Percentiles rank a stretch among this genome's conserved stretches.
These are phyloP conservation scores for Otatea glauca DNA, from an alignment of 176 grass and related monocot species.

Conservation along the genomic window DNA sequence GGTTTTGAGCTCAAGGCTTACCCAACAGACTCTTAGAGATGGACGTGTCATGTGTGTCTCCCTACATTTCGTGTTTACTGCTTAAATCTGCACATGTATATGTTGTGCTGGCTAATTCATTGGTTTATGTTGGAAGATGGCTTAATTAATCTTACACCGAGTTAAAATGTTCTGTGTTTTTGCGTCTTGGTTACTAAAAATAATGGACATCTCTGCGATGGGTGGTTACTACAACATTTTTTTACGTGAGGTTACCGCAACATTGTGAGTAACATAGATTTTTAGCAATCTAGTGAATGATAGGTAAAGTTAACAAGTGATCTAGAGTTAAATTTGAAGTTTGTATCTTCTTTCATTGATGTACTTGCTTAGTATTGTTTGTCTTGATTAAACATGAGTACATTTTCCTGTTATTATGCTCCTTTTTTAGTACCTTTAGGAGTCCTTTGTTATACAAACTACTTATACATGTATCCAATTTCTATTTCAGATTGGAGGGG, in stretches of 20 bases:
- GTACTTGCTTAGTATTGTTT: background rate
- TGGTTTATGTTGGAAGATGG: background rate
- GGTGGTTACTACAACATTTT: background rate
- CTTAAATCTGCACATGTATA: constrained; percentile 13
- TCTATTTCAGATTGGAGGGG: constrained; percentile 54
- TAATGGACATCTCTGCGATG: background rate
- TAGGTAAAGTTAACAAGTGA: background rate
- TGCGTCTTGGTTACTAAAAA: background rate
- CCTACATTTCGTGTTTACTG: background rate
- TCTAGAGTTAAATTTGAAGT: background rate
- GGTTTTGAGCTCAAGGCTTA: background rate
- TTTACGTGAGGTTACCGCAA: background rate
- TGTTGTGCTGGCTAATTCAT: background rate
- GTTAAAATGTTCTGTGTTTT: background rate
- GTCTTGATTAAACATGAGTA: constrained; percentile 19
- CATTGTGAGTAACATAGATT: background rate
- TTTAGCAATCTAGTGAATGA: background rate
- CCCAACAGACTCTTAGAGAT: background rate
- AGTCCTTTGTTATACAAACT: constrained; percentile 1
- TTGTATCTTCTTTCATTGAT: constrained; percentile 13
- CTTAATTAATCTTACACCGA: background rate
- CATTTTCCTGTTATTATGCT: background rate
- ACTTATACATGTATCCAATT: constrained; percentile 32
- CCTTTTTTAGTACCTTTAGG: background rate
- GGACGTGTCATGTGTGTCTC: background rate